Conservation (phyloP, 805 yeast species). For the Zygosaccharomyces lentus region DNA sequence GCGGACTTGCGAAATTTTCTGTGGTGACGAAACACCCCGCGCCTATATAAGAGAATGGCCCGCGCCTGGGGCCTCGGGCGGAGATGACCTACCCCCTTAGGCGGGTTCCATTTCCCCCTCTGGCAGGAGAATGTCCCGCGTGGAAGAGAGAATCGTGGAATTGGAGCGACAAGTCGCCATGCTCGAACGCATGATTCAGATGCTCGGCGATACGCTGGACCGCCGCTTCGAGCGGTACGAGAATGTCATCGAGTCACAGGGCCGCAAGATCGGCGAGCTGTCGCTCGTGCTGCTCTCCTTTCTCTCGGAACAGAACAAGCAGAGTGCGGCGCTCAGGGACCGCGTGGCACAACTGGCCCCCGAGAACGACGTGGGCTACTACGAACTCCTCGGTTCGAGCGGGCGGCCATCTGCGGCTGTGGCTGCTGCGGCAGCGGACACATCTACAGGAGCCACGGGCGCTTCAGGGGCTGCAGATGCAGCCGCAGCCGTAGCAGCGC, state of each 20-base stretch:
- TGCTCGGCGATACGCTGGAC: slow-evolving; percentile 30
- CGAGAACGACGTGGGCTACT: neutral
- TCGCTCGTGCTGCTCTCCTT: slow-evolving; percentile 25
- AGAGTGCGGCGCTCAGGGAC: slow-evolving; percentile 18
- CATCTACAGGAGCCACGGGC: neutral
- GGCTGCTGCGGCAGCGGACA: neutral
- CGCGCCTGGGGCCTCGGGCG: too few species aligned
- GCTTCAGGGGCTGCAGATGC: neutral
- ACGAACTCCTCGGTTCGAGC: slow-evolving; percentile 8
- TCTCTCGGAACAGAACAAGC: slow-evolving; percentile 25
- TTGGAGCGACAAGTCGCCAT: slow-evolving; percentile 29
- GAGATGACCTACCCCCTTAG: neutral
- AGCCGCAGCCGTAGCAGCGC: neutral
- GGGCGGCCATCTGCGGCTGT: neutral
- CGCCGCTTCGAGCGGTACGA: slow-evolving; percentile 34
- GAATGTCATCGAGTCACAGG: slow-evolving; percentile 28
- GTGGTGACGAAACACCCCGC: too few species aligned
- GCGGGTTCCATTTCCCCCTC: neutral
- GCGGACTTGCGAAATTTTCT: too few species aligned
- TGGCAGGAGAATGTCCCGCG: slow-evolving; percentile 1
- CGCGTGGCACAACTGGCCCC: slow-evolving; percentile 2
- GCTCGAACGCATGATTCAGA: slow-evolving; percentile 32
- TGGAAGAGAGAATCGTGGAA: slow-evolving; percentile 24
- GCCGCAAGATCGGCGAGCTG: slow-evolving; percentile 31
- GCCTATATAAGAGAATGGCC: too few species aligned